These are phyloP conservation scores for Aspergillus versicolor DNA, from an alignment of 2,329 filamentous ascomycete species.

Conservation along the genomic window DNA sequence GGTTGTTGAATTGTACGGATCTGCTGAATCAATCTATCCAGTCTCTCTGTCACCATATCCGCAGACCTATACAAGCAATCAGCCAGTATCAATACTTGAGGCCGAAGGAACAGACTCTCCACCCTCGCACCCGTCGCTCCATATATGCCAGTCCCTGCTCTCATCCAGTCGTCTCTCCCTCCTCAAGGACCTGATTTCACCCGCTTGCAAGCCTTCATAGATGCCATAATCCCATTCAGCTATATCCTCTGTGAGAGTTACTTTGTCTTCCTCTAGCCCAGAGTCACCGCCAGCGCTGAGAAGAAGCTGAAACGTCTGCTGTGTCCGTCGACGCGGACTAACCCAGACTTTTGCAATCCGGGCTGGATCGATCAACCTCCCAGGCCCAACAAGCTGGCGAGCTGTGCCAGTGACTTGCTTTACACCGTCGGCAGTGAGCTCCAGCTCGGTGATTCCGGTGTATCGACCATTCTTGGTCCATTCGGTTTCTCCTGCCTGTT, in stretches of 20 bases:
- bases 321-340: not conserved
- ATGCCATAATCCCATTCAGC: not conserved
- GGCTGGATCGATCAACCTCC: not conserved
- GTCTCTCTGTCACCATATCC: not conserved
- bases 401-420: not conserved
- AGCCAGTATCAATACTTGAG: not conserved
- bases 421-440: conserved; percentile 23
- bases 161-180: conserved; percentile 49
- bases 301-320: not conserved
- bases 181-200: conserved; percentile 29
- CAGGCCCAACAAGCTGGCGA: not conserved
- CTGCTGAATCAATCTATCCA: not conserved
- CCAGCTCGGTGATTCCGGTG: conserved; percentile 67
- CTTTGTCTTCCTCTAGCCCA: too few species aligned
- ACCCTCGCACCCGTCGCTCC: conserved; percentile 58
- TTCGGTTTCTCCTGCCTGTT: conserved; percentile 5
- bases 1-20: not conserved
- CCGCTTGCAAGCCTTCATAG: not conserved
- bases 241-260: not conserved
- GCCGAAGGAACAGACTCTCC: conserved; percentile 46
- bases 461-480: conserved; percentile 9
- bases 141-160: conserved; percentile 56
- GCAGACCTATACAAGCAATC: not conserved
- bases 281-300: too few species aligned
- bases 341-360: not conserved